These are phyloP conservation scores for Arachis stenosperma DNA, from an alignment of 306 rosid species.

Conservation along the genomic window DNA sequence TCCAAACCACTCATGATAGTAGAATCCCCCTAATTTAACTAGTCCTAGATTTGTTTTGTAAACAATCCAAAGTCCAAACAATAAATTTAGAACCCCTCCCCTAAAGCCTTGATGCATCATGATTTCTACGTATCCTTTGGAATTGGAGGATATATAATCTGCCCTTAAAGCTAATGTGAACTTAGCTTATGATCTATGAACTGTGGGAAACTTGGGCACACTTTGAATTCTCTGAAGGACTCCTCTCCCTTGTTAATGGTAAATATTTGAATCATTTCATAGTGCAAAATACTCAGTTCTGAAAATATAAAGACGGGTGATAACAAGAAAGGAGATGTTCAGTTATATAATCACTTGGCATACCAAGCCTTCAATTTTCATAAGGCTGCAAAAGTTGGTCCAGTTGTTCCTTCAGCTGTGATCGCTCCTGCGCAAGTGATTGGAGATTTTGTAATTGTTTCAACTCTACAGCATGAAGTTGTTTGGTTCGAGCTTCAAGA, in stretches of 20 bases:
- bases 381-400: too few relatives aligned
- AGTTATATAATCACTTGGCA: too few relatives aligned
- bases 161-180: slow-evolving; percentile 18
- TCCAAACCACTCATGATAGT: slow-evolving; percentile 46
- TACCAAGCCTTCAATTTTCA: too few relatives aligned
- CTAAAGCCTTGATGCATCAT: slow-evolving; percentile 37
- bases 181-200: slow-evolving; percentile 23
- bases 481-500: too few relatives aligned
- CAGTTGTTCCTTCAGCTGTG: too few relatives aligned
- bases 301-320: too few relatives aligned
- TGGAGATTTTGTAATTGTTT: too few relatives aligned
- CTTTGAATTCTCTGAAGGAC: slow-evolving; percentile 30
- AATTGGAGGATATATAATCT: neutral
- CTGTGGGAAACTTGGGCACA: slow-evolving; percentile 1
- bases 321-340: too few relatives aligned
- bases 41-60: slow-evolving; percentile 34
- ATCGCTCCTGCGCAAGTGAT: too few relatives aligned
- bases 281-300: too few relatives aligned
- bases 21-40: slow-evolving; percentile 33
- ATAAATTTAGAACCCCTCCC: slow-evolving; percentile 46
- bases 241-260: slow-evolving; percentile 31
- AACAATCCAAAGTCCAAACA: slow-evolving; percentile 32
- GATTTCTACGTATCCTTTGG: slow-evolving; percentile 16
- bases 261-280: neutral
- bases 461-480: too few relatives aligned